Evolutionary conservation across 2,329 filamentous ascomycete genomes (phyloP), one percentile per base, ranked within the genome.

Genomic region (Triangularia setosa): DNA sequence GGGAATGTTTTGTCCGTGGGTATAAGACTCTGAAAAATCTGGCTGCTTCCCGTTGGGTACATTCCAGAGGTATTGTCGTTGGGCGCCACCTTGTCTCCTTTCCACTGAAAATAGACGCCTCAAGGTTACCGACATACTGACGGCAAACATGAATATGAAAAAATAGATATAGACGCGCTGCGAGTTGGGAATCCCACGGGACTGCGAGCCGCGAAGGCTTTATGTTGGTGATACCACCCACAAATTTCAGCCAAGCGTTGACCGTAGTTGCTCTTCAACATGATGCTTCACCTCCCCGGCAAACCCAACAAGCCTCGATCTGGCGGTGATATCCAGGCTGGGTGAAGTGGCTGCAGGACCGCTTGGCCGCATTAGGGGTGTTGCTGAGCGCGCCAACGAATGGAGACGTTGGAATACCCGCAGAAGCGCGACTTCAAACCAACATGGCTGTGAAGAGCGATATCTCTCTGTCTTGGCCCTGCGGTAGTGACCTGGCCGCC

Each of bases 21-120:
- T 58, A 52, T 61, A 69, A 2, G 57, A 60, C 23, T 67, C 60
- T 18, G 64, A 64, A 23, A 69, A 69, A 28, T 69, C 64, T 11
- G 65, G 64, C 5, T 33, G 28, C 44, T 53, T 56, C 9, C 67
- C 67, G 27, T 63, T 57, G 1, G 67, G 67, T 2, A 57, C 58
- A 24, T 67, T 67, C 67, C 67, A 67, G 40, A 69, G 44, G 56
- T 65, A 67, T 23, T 64, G 33, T 28, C 64, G 57, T 25, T 40
- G 64, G 25, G 54, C 27, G n/a, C 12, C 52, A 25, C 23, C 24
- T 58, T 6, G 35, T 30, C 16, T 30, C 56, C 44, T 27, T 59
- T 28, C 30, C 44, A n/a, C 3, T n/a, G 4, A 53, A 28, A 21
- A 18, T 12, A 54, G 56, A 33, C 57, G 61, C n/a, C 52, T 58